Base-by-base conservation (phyloP, 371 early-diverging fungal species). In the Fennellomyces sp. region DNA sequence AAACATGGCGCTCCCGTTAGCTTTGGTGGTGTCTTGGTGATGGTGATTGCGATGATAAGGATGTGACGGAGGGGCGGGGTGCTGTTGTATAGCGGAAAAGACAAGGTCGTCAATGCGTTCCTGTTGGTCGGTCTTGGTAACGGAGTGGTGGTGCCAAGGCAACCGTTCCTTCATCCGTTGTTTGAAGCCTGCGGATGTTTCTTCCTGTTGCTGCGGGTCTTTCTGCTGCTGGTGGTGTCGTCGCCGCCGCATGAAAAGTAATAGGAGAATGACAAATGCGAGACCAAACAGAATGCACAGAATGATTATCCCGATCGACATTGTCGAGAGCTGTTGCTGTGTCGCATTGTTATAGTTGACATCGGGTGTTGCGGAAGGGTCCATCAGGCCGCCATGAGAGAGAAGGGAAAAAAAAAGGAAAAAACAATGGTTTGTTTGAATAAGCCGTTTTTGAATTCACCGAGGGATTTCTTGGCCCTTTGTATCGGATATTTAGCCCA, bases 11-110 rank as follows among this genome's bases (percentile, higher is more conserved):
- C 39, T 55, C 6, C 41, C 27, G 27, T 55, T 36, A 17, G 15
- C 30, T 19, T 13, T 36, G 15, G 33, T 25, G 27, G n/a, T 27
- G 25, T 50, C 51, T 7, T 27, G 42, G n/a, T 41, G 56, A 21
- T 17, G 36, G 17, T 52, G 52, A 12, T 33, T 17, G 1, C 12
- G 38, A 21, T 31, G 19, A 36, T n/a, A 48, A 57, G 57, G n/a
- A 23, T 42, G 57, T 13, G 57, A 39, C 17, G 57, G 57, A 15
- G 28, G 47, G 12, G 57, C 27, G 2, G 57, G 57, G 31, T 57
- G 57, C 31, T 58, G 51, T 38, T 50, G 59, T 15, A 58, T 58
- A 12, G 59, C 36, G 15, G 59, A 58, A 19, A 58, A 58, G 6
- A 58, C 59, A 10, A 58, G 49, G 30, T 58, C 59, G 27, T 58